Base-by-base conservation (phyloP, 371 early-diverging fungal species). In the Circinella umbellata region DNA sequence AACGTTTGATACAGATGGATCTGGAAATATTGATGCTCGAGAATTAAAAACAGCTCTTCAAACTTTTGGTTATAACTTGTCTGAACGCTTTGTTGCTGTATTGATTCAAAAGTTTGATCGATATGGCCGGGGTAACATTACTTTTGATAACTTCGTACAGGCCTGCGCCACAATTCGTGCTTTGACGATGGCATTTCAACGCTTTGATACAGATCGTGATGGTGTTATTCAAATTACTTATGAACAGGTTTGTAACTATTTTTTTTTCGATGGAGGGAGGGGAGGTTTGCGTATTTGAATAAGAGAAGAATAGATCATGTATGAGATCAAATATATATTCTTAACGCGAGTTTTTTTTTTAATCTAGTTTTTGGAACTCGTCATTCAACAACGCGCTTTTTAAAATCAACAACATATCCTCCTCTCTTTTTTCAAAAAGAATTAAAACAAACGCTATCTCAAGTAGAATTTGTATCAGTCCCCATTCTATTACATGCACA, bases 111-210 rank as follows among this genome's bases (percentile, higher is more conserved):
- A 93, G 71, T 94, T 89, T 72, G 92, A 93, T 73, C 80, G 83
- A 65, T 86, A 88, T 73, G 93, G 93, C 46, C 69, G 70, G 73
- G 77, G 87, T 71, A 78, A 89, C 68, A 89, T 93, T 64, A 90
- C 90, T 20, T 94, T 94, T 69, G 93, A 93, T 76, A 89, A 91
- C 74, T 94, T 95, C 81, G 94, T 95, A 2, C 88, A 88, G 69
- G 81, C 88, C 18, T 95, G 95, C 73, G 94, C 95, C 54, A 92
- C 91, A 51, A 81, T 95, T 68, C 91, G 92, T 74, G 83, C 89
- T 4, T 74, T 94, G 73, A 92, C 94, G 4, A 92, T 91, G 37
- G 77, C 92, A 3, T 95, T 95, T 83, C 83, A 88, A 69, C 79
- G 88, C 47, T 84, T 90, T 69, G 94, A 94, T 75, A 87, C 83